phyloP scores from a whole-genome alignment of 2,329 filamentous ascomycete genomes.

The Herpotrichia juniperi region DNA sequence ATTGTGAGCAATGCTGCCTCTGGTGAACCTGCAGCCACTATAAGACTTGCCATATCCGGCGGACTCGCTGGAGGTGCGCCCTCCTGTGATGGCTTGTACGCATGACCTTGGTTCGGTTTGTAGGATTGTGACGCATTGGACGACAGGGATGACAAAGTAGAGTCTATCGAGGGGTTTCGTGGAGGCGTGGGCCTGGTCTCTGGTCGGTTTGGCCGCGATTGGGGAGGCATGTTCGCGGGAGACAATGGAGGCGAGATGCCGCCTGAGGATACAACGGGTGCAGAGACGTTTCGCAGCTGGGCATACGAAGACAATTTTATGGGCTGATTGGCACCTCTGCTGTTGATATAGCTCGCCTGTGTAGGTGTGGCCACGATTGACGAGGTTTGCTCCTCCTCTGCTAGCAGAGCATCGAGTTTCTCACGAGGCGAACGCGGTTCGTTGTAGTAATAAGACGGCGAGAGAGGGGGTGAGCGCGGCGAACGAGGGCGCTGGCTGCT shows the following conservation, averaged over 20 bases:
- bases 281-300: conserved; percentile 42
- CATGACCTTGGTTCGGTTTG: conserved; percentile 64
- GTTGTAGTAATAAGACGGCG: conserved; percentile 27
- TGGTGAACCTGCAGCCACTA: conserved; percentile 83
- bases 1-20: conserved; percentile 89
- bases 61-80: conserved; percentile 55
- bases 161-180: conserved; percentile 90
- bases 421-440: conserved; percentile 45
- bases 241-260: conserved; percentile 42
- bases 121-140: conserved; percentile 46
- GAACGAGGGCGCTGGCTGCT: conserved; percentile 10
- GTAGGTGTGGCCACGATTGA: conserved; percentile 19
- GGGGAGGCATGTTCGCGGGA: conserved; percentile 43
- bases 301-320: conserved; percentile 37
- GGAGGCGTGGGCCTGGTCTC: conserved; percentile 45
- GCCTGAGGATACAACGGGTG: conserved; percentile 37
- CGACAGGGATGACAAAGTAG: conserved; percentile 73
- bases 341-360: conserved; percentile 9
- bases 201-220: conserved; percentile 42
- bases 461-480: conserved; percentile 20
- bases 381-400: conserved; percentile 32
- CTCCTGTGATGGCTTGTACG: conserved; percentile 64
- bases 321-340: conserved; percentile 21
- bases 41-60: conserved; percentile 79
- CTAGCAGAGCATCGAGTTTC: conserved; percentile 46